phyloP scores from a whole-genome alignment of 805 yeast species.

The Suhomyces tanzawaensis region DNA sequence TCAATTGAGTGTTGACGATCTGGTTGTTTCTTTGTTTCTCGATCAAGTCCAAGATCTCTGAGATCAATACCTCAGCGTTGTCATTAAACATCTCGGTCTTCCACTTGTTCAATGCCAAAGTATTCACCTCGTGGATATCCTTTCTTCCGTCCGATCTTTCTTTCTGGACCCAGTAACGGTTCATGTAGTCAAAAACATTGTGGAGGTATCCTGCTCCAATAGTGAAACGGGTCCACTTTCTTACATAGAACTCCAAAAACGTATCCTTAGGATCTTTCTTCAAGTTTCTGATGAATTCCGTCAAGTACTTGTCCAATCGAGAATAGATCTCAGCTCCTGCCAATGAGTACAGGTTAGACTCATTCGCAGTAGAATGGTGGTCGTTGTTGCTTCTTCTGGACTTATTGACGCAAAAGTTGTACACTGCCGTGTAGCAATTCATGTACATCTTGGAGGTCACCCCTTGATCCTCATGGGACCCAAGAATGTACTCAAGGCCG shows the following conservation, averaged over 20 bases:
- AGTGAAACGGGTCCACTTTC: conserved; percentile 84
- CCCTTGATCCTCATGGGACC: conserved; percentile 63
- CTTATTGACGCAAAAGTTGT: conserved; percentile 86
- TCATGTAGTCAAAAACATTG: conserved; percentile 92
- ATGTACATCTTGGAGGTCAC: conserved; percentile 72
- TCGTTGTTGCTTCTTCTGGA: conserved; percentile 42
- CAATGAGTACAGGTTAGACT: conserved; percentile 44
- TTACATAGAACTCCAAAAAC: conserved; percentile 78
- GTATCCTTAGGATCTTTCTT: conserved; percentile 54
- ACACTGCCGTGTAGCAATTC: conserved; percentile 88
- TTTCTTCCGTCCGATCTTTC: conserved; percentile 92
- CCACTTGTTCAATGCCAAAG: conserved; percentile 87
- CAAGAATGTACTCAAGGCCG: conserved; percentile 66
- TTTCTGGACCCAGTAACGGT: conserved; percentile 96
- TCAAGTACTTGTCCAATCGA: conserved; percentile 65
- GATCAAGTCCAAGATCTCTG: conserved; percentile 73
- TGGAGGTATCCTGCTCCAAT: conserved; percentile 89
- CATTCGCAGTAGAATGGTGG: conserved; percentile 13
- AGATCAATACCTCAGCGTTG: conserved; percentile 57
- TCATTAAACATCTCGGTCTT: conserved; percentile 73
- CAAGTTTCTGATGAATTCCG: conserved; percentile 52
- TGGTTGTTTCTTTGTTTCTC: conserved; percentile 77
- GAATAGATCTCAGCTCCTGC: conserved; percentile 90
- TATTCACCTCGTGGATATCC: conserved; percentile 87
- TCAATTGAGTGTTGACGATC: conserved; percentile 60